Conservation (phyloP, 179 eudicot genomes). For the Beta macrorhiza region DNA sequence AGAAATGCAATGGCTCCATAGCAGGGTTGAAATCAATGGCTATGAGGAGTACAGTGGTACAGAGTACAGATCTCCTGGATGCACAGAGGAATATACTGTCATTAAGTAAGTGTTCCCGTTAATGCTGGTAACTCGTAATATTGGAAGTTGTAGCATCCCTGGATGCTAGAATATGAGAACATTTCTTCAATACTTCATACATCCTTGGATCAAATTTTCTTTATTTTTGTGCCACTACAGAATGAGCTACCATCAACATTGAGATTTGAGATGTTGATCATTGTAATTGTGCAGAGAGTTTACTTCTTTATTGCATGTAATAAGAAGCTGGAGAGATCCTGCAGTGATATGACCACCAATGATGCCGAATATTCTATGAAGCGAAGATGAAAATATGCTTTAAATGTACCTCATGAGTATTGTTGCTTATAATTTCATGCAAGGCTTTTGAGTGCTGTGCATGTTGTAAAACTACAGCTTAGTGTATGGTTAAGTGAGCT, state of each 20-base stretch:
- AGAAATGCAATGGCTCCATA: conserved; percentile 97
- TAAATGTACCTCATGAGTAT: background rate
- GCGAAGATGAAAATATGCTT: background rate
- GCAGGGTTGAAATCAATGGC: conserved; percentile 85
- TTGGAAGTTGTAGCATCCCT: background rate
- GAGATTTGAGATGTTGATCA: background rate
- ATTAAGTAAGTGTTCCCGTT: conserved; percentile 58
- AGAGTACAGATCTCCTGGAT: conserved; percentile 95
- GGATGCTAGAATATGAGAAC: conserved; percentile 15
- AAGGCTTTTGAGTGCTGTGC: background rate
- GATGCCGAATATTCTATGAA: background rate
- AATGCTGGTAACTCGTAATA: conserved; percentile 8
- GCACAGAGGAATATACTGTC: conserved; percentile 80
- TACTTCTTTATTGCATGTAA: background rate
- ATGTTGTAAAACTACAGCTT: background rate
- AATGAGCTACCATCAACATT: background rate
- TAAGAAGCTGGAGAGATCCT: background rate
- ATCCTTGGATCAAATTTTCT: background rate
- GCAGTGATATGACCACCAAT: background rate
- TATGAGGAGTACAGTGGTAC: conserved; percentile 89
- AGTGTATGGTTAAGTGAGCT: background rate
- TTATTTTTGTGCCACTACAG: background rate
- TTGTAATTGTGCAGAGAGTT: background rate
- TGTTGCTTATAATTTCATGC: background rate
- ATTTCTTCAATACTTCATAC: background rate